These are phyloP conservation scores for Buxus sempervirens DNA, from an alignment of 164 flowering plant species.

Conservation along the genomic window DNA sequence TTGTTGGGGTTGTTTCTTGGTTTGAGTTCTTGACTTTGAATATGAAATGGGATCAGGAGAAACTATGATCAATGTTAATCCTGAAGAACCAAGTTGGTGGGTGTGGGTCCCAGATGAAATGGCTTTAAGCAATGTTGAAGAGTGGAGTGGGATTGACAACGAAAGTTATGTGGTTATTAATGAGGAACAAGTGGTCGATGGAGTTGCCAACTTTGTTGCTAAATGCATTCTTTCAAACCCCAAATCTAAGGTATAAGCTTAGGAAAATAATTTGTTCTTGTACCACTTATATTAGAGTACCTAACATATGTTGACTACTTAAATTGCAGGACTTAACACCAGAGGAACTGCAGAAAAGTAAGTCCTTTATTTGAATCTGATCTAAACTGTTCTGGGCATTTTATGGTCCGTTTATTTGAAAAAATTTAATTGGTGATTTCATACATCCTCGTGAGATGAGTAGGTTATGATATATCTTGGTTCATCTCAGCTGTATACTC, in stretches of 20 bases:
- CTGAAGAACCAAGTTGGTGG: conserved; percentile 85
- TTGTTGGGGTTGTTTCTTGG: conserved; percentile 3
- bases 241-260: conserved; percentile 52
- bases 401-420: not conserved
- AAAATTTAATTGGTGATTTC: not conserved
- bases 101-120: conserved; percentile 90
- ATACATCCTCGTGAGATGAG: not conserved
- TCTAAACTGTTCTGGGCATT: not conserved
- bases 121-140: conserved; percentile 59
- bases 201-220: conserved; percentile 90
- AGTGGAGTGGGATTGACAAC: conserved; percentile 78
- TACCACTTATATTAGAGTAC: not conserved
- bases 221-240: conserved; percentile 83
- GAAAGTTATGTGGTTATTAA: conserved; percentile 68
- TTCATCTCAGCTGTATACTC: too few relatives aligned
- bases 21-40: conserved; percentile 32
- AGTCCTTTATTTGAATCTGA: conserved; percentile 16
- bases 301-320: conserved; percentile 16
- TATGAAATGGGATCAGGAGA: conserved; percentile 61
- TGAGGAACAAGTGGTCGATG: conserved; percentile 90
- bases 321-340: conserved; percentile 74
- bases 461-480: not conserved
- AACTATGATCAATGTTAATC: conserved; percentile 52
- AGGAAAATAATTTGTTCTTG: not conserved
- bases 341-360: conserved; percentile 75